Conservation (phyloP, 306 rosid species). For the Vigna trinervia region DNA sequence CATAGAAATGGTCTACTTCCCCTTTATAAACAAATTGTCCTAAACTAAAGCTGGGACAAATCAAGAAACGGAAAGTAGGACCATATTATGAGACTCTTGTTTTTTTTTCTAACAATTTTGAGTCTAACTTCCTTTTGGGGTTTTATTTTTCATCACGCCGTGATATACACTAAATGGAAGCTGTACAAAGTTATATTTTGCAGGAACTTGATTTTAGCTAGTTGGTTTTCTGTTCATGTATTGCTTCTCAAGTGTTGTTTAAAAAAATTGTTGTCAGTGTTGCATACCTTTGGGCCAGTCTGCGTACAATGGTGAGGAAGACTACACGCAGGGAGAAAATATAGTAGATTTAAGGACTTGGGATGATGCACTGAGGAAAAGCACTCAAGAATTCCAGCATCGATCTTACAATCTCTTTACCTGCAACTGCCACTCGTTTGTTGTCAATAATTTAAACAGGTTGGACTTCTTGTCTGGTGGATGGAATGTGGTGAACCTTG, state of each 20-base stretch:
- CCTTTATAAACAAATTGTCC: conserved; percentile 22
- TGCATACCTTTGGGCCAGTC: conserved; percentile 49
- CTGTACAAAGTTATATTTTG: conserved; percentile 22
- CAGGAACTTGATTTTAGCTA: conserved; percentile 32
- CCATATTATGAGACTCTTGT: background rate
- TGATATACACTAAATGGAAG: conserved; percentile 34
- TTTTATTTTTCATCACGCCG: conserved; percentile 37
- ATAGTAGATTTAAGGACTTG: conserved; percentile 65
- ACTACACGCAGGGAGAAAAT: conserved; percentile 51
- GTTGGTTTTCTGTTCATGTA: conserved; percentile 29
- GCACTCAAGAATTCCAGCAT: conserved; percentile 92
- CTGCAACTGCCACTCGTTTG: conserved; percentile 96
- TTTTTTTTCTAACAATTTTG: conserved; percentile 28
- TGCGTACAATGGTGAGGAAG: conserved; percentile 51
- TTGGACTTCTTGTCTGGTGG: conserved; percentile 70
- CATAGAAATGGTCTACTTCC: background rate
- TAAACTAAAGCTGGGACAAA: conserved; percentile 35
- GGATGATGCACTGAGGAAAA: conserved; percentile 80
- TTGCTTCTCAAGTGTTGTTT: conserved; percentile 44
- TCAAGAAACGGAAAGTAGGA: background rate
- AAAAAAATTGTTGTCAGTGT: conserved; percentile 60
- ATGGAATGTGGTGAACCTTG: conserved; percentile 99
- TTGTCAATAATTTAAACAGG: conserved; percentile 88
- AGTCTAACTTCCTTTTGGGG: background rate
- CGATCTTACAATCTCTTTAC: conserved; percentile 81